Evolutionary conservation across 2,329 filamentous ascomycete genomes (phyloP).

Genomic region (Emergomyces africanus): DNA sequence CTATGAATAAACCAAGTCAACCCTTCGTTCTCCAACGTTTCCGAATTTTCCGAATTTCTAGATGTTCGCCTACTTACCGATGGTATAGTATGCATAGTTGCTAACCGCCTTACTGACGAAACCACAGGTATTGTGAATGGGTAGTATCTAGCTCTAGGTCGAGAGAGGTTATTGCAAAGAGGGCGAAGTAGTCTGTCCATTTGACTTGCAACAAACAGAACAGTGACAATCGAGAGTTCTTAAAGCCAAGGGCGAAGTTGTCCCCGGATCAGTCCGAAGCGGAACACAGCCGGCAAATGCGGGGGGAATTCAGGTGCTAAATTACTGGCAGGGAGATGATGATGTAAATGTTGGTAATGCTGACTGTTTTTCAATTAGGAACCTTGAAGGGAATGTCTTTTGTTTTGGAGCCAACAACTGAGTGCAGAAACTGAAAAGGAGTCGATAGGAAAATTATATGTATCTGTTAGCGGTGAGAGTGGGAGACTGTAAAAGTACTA

Average conservation of each 20-base stretch:
- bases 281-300: not conserved
- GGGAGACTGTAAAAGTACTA: not conserved
- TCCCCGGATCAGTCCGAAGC: not conserved
- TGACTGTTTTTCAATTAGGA: not conserved
- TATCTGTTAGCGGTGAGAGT: not conserved
- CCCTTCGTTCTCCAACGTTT: not conserved
- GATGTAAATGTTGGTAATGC: too few species aligned
- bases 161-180: constrained; percentile 24
- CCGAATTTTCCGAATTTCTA: not conserved
- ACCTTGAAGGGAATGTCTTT: too few species aligned
- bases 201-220: not conserved
- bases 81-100: constrained; percentile 31
- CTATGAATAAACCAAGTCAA: constrained; percentile 29
- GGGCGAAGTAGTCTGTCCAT: constrained; percentile 14
- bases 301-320: not conserved
- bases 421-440: not conserved
- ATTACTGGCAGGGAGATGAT: not conserved
- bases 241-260: not conserved
- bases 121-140: constrained; percentile 22
- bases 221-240: not conserved
- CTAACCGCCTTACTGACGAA: constrained; percentile 24
- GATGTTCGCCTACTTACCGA: constrained; percentile 18
- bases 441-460: not conserved
- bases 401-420: not conserved
- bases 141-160: constrained; percentile 24